A percentile compares a stretch with the other conserved stretches of the same genome.
Conservation (phyloP, 2,329 filamentous ascomycete genomes). For the Cercospora brassicicola region DNA sequence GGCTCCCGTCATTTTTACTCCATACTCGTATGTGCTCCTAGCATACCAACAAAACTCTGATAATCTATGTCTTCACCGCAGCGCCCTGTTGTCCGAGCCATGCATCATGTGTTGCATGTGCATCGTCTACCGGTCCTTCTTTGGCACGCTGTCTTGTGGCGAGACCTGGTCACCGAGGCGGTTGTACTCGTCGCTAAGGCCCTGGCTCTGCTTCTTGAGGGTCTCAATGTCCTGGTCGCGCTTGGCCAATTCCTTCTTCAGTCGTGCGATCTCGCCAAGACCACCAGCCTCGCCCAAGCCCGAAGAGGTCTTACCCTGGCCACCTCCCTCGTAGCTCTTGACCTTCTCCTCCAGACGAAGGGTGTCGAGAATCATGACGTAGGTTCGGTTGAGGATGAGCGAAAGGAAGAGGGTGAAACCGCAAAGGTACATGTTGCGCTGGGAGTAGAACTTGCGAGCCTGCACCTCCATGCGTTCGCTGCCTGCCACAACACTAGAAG, state of each 20-base stretch:
- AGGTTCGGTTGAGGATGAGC: constrained; percentile 97
- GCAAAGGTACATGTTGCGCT: constrained; percentile 99
- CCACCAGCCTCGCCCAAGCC: constrained; percentile 72
- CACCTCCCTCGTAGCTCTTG: constrained; percentile 70
- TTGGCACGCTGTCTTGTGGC: constrained; percentile 53
- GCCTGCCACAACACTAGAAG: constrained; percentile 65
- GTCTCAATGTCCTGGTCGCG: constrained; percentile 82
- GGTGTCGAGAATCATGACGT: constrained; percentile 91
- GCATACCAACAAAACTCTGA: not conserved
- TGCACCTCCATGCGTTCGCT: constrained; percentile 97
- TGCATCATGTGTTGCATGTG: not conserved
- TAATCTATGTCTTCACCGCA: not conserved
- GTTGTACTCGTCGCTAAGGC: constrained; percentile 81
- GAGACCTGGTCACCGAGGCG: constrained; percentile 80
- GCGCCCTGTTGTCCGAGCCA: not conserved
- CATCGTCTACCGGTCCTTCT: constrained; percentile 54
- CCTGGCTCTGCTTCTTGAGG: constrained; percentile 88
- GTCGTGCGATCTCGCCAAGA: constrained; percentile 69
- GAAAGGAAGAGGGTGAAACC: constrained; percentile 99
- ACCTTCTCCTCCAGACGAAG: constrained; percentile 91
- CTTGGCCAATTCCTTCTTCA: constrained; percentile 65
- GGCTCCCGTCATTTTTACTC: not conserved
- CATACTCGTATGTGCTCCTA: not conserved
- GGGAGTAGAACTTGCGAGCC: constrained; percentile 99
- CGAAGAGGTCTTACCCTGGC: constrained; percentile 60